Evolutionary conservation across 768 basidiomycete species (phyloP).

Genomic region (Lactarius trivialis): DNA sequence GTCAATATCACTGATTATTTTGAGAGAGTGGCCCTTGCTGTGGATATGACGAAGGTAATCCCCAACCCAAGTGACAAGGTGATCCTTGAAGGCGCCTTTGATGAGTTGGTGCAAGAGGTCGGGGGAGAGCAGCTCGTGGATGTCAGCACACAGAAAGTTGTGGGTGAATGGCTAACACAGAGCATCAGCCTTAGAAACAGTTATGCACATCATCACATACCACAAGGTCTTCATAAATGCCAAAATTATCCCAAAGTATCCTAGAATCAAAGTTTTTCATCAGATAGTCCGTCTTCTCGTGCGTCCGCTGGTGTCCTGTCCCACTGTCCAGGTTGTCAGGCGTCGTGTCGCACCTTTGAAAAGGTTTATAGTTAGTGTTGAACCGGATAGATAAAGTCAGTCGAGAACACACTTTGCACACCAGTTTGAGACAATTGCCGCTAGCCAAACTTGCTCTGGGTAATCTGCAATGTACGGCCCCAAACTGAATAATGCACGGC

Average conservation of each 20-base stretch:
- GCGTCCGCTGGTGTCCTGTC: not conserved
- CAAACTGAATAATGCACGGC: no score
- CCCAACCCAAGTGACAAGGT: conserved; percentile 31
- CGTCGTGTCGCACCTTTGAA: conserved; percentile 6
- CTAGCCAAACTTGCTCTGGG: no score
- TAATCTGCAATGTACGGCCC: no score
- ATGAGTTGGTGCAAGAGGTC: conserved; percentile 32
- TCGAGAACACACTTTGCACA: no score
- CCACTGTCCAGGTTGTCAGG: conserved; percentile 5
- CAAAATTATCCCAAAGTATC: conserved; percentile 28
- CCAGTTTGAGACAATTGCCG: no score
- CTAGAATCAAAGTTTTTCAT: conserved; percentile 17
- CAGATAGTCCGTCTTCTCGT: conserved; percentile 9
- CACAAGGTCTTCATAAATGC: conserved; percentile 26
- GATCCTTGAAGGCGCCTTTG: conserved; percentile 34
- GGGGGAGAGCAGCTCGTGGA: conserved; percentile 28
- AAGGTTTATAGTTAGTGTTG: no score
- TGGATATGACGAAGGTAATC: conserved; percentile 24
- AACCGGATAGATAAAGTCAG: no score
- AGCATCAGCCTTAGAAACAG: no score
- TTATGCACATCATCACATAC: conserved; percentile 32
- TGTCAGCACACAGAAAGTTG: conserved; percentile 18
- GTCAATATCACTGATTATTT: conserved; percentile 31
- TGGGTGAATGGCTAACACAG: no score
- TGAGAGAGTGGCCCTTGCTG: conserved; percentile 15